phyloP scores from a whole-genome alignment of 768 basidiomycete genomes.

The Asterophora lycoperdoides region DNA sequence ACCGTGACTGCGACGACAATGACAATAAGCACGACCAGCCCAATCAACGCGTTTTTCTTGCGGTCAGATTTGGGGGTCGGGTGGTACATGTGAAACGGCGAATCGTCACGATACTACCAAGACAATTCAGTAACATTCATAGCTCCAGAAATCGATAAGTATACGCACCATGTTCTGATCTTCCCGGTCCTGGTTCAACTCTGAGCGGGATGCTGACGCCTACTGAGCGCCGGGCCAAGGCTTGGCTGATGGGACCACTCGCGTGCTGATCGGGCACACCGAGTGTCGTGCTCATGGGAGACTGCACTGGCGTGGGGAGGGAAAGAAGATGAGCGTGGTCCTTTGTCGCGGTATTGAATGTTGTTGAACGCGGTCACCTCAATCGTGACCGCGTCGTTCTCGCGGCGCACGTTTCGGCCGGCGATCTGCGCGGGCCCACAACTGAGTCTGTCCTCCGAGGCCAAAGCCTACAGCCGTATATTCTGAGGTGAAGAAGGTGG shows the following conservation, averaged over 20 bases:
- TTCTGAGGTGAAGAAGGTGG: too few relatives aligned
- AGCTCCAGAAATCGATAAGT: not conserved
- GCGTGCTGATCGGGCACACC: not conserved
- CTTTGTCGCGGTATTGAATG: too few relatives aligned
- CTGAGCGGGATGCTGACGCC: not conserved
- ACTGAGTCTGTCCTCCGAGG: too few relatives aligned
- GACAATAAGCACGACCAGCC: constrained; percentile 1
- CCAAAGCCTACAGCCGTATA: too few relatives aligned
- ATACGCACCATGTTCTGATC: not conserved
- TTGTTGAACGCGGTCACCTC: too few relatives aligned
- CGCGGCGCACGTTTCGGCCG: too few relatives aligned
- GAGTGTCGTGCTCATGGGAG: too few relatives aligned
- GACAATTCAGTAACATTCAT: not conserved
- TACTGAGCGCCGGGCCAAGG: not conserved
- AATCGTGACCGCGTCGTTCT: too few relatives aligned
- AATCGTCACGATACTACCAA: constrained; percentile 5
- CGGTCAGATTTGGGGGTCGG: not conserved
- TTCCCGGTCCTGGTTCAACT: not conserved
- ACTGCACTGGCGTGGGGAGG: too few relatives aligned
- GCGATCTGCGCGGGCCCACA: too few relatives aligned
- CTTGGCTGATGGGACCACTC: not conserved
- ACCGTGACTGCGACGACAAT: constrained; percentile 9
- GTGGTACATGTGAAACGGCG: constrained; percentile 3
- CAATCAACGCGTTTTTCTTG: constrained; percentile 12
- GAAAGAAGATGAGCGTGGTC: too few relatives aligned